Percentiles rank a stretch among this genome's conserved stretches.
Evolutionary conservation across 805 yeast genomes (phyloP).

Genomic region (Starmerella sirachaensis): DNA sequence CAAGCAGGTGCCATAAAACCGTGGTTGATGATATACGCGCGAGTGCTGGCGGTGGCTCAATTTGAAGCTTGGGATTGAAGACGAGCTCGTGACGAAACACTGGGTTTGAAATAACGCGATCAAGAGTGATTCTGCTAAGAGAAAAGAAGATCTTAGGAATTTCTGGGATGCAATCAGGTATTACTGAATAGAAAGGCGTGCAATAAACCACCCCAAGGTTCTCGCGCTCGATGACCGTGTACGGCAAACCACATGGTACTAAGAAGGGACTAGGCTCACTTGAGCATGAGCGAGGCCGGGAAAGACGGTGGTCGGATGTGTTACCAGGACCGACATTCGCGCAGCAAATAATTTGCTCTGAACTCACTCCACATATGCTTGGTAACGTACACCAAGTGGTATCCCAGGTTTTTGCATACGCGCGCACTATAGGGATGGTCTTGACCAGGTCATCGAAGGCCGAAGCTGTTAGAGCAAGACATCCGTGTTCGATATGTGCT

Average conservation of each 20-base stretch:
- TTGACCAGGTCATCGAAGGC: no score
- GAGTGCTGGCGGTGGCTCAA: slow-evolving; percentile 8
- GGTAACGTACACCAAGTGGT: no score
- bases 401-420: no score
- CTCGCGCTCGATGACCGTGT: neutral
- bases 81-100: slow-evolving; percentile 86
- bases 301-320: neutral
- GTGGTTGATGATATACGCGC: neutral
- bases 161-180: slow-evolving; percentile 1
- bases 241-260: slow-evolving; percentile 17
- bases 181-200: slow-evolving; percentile 18
- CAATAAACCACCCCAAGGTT: slow-evolving; percentile 5
- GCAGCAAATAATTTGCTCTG: no score
- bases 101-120: slow-evolving; percentile 81
- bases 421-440: no score
- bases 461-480: no score
- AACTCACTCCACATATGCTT: no score
- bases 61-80: slow-evolving; percentile 79
- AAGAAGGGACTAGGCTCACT: slow-evolving; percentile 5
- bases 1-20: slow-evolving; percentile 69
- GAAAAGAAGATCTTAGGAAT: slow-evolving; percentile 67
- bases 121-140: slow-evolving; percentile 72
- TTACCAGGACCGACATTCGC: no score
- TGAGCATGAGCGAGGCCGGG: neutral
- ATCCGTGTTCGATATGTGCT: no score